Conservation (phyloP, 2,329 filamentous ascomycete species). For the Aspergillus ochraceoroseus region DNA sequence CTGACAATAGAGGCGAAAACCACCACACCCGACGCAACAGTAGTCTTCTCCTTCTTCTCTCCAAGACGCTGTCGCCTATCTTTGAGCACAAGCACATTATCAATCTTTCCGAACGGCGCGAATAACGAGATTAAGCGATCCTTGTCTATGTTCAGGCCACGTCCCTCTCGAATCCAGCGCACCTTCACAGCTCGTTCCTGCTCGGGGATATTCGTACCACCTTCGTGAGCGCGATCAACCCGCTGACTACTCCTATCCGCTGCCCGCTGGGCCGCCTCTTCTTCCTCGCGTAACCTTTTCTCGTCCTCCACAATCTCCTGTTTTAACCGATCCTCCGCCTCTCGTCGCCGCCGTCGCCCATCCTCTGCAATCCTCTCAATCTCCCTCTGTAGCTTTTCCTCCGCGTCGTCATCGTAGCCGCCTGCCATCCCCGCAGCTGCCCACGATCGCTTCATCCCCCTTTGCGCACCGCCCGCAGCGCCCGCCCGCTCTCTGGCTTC, state of each 20-base stretch:
- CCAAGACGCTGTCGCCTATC: slow-evolving; percentile 52
- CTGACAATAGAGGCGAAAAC: slow-evolving; percentile 56
- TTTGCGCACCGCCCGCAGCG: slow-evolving; percentile 37
- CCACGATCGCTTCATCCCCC: slow-evolving; percentile 57
- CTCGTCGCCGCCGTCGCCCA: slow-evolving; percentile 49
- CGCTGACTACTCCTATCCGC: slow-evolving; percentile 30
- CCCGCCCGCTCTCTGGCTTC: slow-evolving; percentile 65
- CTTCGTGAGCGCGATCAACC: slow-evolving; percentile 35
- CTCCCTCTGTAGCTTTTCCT: slow-evolving; percentile 51
- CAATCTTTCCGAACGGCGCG: slow-evolving; percentile 53
- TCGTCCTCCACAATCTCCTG: slow-evolving; percentile 43
- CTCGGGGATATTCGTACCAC: slow-evolving; percentile 46
- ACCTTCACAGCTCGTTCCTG: slow-evolving; percentile 56
- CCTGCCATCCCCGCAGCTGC: slow-evolving; percentile 25
- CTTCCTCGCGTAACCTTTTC: slow-evolving; percentile 36
- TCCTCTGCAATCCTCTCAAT: slow-evolving; percentile 52
- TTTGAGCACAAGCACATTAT: slow-evolving; percentile 52
- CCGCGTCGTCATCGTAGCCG: slow-evolving; percentile 41
- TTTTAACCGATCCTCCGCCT: slow-evolving; percentile 46
- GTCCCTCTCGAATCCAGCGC: slow-evolving; percentile 50
- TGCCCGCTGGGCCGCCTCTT: slow-evolving; percentile 43
- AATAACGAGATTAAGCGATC: slow-evolving; percentile 48
- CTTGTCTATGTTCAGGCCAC: slow-evolving; percentile 45
- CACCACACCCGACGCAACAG: slow-evolving; percentile 51
- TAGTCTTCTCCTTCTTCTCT: slow-evolving; percentile 49